Evolutionary conservation across 1,284 basidiomycete species (phyloP), one percentile per base, ranked within the genome.

Genomic region (Wallemia mellicola): DNA sequence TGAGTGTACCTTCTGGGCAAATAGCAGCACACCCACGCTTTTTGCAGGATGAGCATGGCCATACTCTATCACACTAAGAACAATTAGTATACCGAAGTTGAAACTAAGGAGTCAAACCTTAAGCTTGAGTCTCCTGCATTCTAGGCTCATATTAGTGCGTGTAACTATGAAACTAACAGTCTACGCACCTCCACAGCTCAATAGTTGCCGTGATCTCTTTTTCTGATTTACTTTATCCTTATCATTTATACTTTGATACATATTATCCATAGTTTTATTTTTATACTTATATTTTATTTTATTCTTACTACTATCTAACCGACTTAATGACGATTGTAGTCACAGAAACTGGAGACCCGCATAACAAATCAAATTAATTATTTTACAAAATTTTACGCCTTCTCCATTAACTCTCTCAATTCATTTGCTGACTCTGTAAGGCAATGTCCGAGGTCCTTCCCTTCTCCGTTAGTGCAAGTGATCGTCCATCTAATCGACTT

Each of bases 401-500:
- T 48, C 55, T 57, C 55, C 55, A 57, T 57, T 17, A 57, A 26
- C 15, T 57, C 27, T 26, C 55, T 26, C 25, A 57, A 7, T 24
- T 57, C 55, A 24, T 26, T 57, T 7, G 55, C 55, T 2, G 55
- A 57, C 55, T 57, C 55, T 26, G 55, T 28, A 28, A 57, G 55
- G 55, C 27, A 57, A 25, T 57, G 55, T 3, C 55, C 25, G 22
- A 57, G 55, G 9, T 28, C 25, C 15, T 57, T 28, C 24, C 55
- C 59, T 26, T 54, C 33, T 60, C 62, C 54, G 57, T 62, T 25
- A 59, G 56, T 19, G 61, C 63, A 58, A 59, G 89, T 95, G 65
- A 96, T 82, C 57, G 86, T 88, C 83, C 92, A 96, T 60, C 86
- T 81, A 63, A 98, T 79, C 65, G 83, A 81, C 61, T 82, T 72